These are phyloP conservation scores for Quercus berberidifolia DNA, from an alignment of 306 rosid species.

Conservation along the genomic window DNA sequence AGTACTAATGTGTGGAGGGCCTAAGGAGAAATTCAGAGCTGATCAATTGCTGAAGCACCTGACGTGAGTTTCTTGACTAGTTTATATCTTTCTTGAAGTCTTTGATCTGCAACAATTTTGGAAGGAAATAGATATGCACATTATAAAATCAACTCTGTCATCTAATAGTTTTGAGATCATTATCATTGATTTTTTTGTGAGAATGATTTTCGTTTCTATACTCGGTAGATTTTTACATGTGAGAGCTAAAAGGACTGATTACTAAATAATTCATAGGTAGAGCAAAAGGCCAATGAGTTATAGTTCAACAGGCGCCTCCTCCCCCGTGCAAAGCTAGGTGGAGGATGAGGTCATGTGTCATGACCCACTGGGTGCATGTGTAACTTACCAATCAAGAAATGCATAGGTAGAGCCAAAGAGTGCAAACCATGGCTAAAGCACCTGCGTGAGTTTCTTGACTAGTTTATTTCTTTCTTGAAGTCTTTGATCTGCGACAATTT, in stretches of 20 bases:
- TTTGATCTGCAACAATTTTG: slow-evolving; percentile 10
- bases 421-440: slow-evolving; percentile 29
- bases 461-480: slow-evolving; percentile 5
- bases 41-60: slow-evolving; percentile 55
- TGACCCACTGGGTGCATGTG: no score
- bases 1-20: slow-evolving; percentile 83
- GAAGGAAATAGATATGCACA: not conserved
- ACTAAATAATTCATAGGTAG: no score
- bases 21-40: slow-evolving; percentile 75
- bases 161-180: not conserved
- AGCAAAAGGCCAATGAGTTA: no score
- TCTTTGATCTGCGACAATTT: slow-evolving; percentile 11
- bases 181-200: not conserved
- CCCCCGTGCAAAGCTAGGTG: no score
- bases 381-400: no score
- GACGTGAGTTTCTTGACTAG: slow-evolving; percentile 44
- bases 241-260: no score
- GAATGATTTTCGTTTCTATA: not conserved
- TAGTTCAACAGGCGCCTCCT: no score
- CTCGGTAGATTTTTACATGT: not conserved
- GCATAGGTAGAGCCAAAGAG: no score
- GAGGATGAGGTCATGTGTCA: no score
- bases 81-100: slow-evolving; percentile 4
- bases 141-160: not conserved
- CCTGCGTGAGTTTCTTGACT: slow-evolving; percentile 49